Conservation (phyloP, 202 grass and related monocot genomes). For the Carex arenaria region DNA sequence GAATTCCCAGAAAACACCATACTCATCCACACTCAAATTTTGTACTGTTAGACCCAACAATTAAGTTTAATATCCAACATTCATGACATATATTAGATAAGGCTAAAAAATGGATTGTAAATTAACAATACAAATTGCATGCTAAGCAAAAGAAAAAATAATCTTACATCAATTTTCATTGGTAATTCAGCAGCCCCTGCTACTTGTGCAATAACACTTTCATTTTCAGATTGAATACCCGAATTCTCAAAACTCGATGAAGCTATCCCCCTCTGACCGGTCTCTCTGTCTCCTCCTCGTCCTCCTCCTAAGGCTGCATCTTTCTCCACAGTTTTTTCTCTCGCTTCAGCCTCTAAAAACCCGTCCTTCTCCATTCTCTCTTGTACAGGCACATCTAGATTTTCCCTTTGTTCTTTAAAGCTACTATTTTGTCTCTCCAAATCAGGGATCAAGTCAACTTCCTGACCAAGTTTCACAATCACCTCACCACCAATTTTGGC, state of each 20-base stretch:
- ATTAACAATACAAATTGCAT: background rate
- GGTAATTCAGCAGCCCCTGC: background rate
- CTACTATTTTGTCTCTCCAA: background rate
- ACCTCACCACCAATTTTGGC: background rate
- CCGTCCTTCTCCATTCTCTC: background rate
- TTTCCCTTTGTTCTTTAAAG: background rate
- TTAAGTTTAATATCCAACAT: background rate
- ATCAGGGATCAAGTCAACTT: background rate
- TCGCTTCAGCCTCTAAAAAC: background rate
- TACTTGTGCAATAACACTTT: constrained; percentile 1
- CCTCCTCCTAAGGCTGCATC: background rate
- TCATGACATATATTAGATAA: background rate
- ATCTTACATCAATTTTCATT: background rate
- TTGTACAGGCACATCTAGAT: background rate
- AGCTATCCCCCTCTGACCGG: background rate
- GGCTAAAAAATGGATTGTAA: background rate
- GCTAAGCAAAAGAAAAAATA: background rate
- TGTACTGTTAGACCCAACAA: background rate
- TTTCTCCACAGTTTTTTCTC: background rate
- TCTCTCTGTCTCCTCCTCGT: background rate
- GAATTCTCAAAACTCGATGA: background rate
- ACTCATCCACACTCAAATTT: background rate
- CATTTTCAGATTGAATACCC: background rate
- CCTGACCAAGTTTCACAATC: background rate
- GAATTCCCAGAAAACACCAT: background rate